Evolutionary conservation across 1,139 yeast genomes (phyloP), one percentile per base, ranked within the genome.

Genomic region (Debaryomycetaceae sp.): DNA sequence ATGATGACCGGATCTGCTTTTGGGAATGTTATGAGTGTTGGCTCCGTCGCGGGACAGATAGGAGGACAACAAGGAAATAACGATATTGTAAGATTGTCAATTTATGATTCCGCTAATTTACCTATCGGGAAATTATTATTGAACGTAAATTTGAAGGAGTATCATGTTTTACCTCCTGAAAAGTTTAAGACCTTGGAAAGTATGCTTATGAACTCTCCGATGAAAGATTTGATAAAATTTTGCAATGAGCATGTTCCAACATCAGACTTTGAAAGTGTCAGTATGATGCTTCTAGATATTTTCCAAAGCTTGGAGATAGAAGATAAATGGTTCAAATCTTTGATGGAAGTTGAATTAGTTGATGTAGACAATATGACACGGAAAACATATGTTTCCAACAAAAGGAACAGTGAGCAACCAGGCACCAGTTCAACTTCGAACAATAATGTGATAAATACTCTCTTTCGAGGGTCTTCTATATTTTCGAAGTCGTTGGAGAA

Each of bases 391-490:
- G 62, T 58, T 11, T 56, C 54, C 6, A 58, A 55, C 37, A 58
- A 58, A 44, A 49, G 61, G 34, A 57, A 54, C 44, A 58, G 51
- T 7, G 44, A 45, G 33, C 42, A 34, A 5, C 36, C 46, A 9
- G 42, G 36, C 8, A 36, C 43, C 7, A 17, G 42, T 14, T 36
- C 49, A 14, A 45, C 57, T 24, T 64, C 68, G 2, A 57, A 62
- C 40, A 74, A 66, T 45, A 76, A 80, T 55, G 77, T 81, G 1
- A 80, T 81, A 60, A 87, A 87, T 54, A 83, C 96, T 0, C 63
- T 93, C 20, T 91, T 93, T 58, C 72, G 98, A 53, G 97, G 97
- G 0, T 86, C 88, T 45, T 83, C 95, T 1, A 73, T 90, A 7
- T 74, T 91, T 49, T 84, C 96, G 0, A 88, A 87, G 59, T 78